Conservation (phyloP, 306 rosid genomes). For the Ammopiptanthus mongolicus region DNA sequence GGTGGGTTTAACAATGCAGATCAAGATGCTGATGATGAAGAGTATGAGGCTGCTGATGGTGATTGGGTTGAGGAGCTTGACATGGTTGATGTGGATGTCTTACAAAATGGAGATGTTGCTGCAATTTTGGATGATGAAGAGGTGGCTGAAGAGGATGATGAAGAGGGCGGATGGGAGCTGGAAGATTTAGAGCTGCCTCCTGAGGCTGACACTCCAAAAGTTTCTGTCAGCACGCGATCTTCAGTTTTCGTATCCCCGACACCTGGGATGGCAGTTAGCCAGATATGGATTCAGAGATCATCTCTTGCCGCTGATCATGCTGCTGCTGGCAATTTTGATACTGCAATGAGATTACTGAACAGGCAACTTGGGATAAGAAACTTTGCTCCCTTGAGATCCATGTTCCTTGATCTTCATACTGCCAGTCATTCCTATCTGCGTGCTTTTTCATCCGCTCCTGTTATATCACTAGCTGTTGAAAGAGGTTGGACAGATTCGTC, state of each 20-base stretch:
- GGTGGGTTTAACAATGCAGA: constrained; percentile 61
- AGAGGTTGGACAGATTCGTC: constrained; percentile 86
- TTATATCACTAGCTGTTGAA: constrained; percentile 71
- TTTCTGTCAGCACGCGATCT: constrained; percentile 47
- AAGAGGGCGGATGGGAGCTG: constrained; percentile 88
- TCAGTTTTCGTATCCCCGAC: constrained; percentile 76
- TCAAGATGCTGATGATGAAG: constrained; percentile 53
- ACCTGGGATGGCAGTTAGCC: constrained; percentile 87
- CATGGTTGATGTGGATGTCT: constrained; percentile 59
- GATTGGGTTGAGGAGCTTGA: constrained; percentile 82
- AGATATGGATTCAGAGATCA: constrained; percentile 86
- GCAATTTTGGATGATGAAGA: constrained; percentile 60
- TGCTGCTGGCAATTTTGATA: constrained; percentile 90
- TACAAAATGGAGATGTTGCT: constrained; percentile 62
- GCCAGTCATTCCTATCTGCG: constrained; percentile 77
- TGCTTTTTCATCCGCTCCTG: constrained; percentile 76
- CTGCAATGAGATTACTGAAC: constrained; percentile 85
- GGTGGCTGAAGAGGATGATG: constrained; percentile 64
- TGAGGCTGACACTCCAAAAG: constrained; percentile 76
- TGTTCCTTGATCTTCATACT: constrained; percentile 74
- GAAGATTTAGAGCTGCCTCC: constrained; percentile 88
- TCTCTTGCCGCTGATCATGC: constrained; percentile 97
- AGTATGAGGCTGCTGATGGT: constrained; percentile 65
- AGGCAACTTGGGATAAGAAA: constrained; percentile 88
- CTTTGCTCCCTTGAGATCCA: constrained; percentile 63